These are phyloP conservation scores for Lentinula detonsa DNA, from an alignment of 768 basidiomycete species.

Conservation along the genomic window DNA sequence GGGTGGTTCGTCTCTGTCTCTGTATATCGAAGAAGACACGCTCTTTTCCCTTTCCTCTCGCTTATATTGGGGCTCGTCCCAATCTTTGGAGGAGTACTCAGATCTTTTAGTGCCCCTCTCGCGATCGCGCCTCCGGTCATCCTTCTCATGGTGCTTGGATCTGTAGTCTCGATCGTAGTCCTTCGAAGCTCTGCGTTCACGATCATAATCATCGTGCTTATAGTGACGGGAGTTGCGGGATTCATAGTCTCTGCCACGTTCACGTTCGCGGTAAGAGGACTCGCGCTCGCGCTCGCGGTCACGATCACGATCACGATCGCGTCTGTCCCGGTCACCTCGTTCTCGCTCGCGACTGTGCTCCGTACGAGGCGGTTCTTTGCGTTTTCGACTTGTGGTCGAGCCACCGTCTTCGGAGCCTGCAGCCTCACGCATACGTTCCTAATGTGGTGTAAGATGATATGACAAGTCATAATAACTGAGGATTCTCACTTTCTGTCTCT, in stretches of 20 bases:
- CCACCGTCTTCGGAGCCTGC: slow-evolving; percentile 78
- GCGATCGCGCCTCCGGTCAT: slow-evolving; percentile 45
- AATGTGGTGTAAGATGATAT: background rate
- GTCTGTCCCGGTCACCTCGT: slow-evolving; percentile 29
- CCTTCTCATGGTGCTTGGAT: slow-evolving; percentile 45
- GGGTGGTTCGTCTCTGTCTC: slow-evolving; percentile 6
- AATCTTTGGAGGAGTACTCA: slow-evolving; percentile 23
- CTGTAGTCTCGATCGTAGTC: slow-evolving; percentile 34
- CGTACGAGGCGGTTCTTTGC: slow-evolving; percentile 67
- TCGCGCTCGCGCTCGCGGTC: slow-evolving; percentile 32
- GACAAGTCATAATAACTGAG: slow-evolving; percentile 7
- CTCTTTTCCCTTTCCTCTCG: slow-evolving; percentile 39
- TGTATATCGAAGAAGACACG: slow-evolving; percentile 24
- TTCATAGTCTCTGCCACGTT: slow-evolving; percentile 12
- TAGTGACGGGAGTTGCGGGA: slow-evolving; percentile 1
- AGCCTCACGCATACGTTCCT: slow-evolving; percentile 74
- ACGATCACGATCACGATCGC: slow-evolving; percentile 26
- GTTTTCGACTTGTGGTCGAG: slow-evolving; percentile 72
- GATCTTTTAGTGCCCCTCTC: slow-evolving; percentile 25
- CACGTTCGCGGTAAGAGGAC: slow-evolving; percentile 17
- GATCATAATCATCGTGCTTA: slow-evolving; percentile 5
- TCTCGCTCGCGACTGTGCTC: slow-evolving; percentile 44
- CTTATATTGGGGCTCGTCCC: slow-evolving; percentile 39
- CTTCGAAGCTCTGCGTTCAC: slow-evolving; percentile 20
- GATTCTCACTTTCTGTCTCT: slow-evolving; percentile 73